These are phyloP conservation scores for Plasmodium cynomolgi DNA, from an alignment of 169 alveolate genomes.

Conservation along the genomic window DNA sequence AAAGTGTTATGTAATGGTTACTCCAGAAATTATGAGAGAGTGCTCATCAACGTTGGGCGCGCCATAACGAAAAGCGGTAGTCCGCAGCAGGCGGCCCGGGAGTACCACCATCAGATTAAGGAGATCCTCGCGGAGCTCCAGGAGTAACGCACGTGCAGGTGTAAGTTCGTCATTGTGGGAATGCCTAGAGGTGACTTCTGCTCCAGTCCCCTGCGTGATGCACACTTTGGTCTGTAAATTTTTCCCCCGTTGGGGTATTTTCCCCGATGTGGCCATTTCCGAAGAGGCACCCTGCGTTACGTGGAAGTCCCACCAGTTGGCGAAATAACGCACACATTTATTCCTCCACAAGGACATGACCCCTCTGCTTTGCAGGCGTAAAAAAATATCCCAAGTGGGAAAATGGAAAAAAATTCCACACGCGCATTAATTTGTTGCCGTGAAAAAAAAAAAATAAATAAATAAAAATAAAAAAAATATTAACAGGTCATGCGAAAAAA, in stretches of 20 bases:
- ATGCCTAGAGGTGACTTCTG: background rate
- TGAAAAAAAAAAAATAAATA: background rate
- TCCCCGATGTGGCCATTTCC: no score
- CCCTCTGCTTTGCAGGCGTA: background rate
- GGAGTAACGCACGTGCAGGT: background rate
- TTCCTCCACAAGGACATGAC: background rate
- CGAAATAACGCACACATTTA: background rate
- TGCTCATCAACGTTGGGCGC: constrained; percentile 64
- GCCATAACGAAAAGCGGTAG: constrained; percentile 56
- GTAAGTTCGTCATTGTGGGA: background rate
- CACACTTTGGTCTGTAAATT: background rate
- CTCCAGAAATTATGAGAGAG: constrained; percentile 14
- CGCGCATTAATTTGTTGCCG: background rate
- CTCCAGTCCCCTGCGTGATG: background rate
- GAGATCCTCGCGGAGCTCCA: constrained; percentile 22
- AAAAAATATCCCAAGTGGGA: background rate
- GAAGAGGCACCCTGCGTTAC: background rate
- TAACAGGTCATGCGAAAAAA: background rate
- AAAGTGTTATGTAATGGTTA: constrained; percentile 78
- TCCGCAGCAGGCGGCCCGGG: constrained; percentile 26
- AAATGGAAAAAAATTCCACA: background rate
- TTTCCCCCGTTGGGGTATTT: no score
- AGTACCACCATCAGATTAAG: constrained; percentile 37
- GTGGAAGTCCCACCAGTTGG: background rate
- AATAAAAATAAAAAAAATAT: background rate